These are phyloP conservation scores for Casaregolazyma lundiana DNA, from an alignment of 1,139 yeast genomes.

Conservation along the genomic window DNA sequence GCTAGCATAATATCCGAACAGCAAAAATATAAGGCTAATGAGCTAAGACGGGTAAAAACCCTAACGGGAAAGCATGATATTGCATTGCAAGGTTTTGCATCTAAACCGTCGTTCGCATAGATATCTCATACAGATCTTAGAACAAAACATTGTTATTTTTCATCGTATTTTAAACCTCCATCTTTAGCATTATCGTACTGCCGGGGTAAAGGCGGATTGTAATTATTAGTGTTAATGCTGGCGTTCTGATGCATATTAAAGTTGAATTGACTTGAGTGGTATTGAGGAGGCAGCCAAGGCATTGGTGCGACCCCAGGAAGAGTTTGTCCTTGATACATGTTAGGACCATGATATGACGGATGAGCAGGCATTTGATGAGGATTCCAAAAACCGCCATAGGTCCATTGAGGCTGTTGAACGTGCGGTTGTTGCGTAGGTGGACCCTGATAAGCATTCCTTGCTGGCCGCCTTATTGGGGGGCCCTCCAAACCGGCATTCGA, in stretches of 20 bases:
- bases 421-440: conserved; percentile 11
- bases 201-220: conserved; percentile 16
- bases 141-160: neutral
- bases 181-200: conserved; percentile 9
- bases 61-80: neutral
- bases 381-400: conserved; percentile 5
- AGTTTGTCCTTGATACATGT: neutral
- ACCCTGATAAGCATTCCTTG: neutral
- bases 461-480: neutral
- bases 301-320: conserved; percentile 22
- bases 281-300: conserved; percentile 19
- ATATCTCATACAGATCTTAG: neutral
- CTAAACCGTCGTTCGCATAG: neutral
- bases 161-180: conserved; percentile 9
- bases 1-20: conserved; percentile 14
- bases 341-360: neutral
- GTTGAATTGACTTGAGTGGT: conserved; percentile 17
- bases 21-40: neutral
- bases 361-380: conserved; percentile 5
- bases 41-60: neutral
- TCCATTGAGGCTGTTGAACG: conserved; percentile 13
- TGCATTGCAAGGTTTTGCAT: neutral
- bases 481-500: neutral
- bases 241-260: conserved; percentile 5
- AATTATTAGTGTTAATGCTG: neutral